Evolutionary conservation across 2,329 filamentous ascomycete genomes (phyloP).

Genomic region (Aspergillus arachidicola): DNA sequence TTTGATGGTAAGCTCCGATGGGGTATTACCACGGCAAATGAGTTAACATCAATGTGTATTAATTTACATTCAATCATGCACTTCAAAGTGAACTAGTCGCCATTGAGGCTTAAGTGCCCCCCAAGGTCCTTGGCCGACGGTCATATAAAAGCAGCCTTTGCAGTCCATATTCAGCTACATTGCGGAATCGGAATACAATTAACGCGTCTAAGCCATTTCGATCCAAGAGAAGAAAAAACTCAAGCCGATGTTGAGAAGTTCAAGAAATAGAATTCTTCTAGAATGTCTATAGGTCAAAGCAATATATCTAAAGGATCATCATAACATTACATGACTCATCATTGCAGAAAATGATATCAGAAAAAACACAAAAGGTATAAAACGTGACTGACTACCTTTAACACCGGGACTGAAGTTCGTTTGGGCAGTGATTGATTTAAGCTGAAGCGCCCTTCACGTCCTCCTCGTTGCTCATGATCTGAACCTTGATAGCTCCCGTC

Average conservation of each 20-base stretch:
- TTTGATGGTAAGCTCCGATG: neutral
- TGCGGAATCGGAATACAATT: neutral
- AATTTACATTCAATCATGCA: no score
- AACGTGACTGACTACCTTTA: constrained; percentile 15
- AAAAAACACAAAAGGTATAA: constrained; percentile 15
- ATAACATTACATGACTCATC: constrained; percentile 12
- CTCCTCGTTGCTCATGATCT: constrained; percentile 65
- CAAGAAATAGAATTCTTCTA: constrained; percentile 17
- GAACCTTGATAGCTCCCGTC: constrained; percentile 96
- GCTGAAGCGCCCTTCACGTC: constrained; percentile 40
- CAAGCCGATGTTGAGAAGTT: neutral
- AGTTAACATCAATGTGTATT: neutral
- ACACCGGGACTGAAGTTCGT: constrained; percentile 5
- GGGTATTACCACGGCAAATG: neutral
- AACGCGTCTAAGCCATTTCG: neutral
- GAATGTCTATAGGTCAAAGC: constrained; percentile 23
- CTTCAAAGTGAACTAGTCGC: no score
- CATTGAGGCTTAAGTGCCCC: neutral
- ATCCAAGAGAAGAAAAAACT: neutral
- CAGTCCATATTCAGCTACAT: neutral
- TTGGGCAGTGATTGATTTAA: constrained; percentile 19
- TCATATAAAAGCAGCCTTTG: neutral
- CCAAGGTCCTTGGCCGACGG: neutral
- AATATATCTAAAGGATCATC: constrained; percentile 21
- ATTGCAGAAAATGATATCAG: constrained; percentile 7